These are phyloP conservation scores for Kodamaea sp. DNA, from an alignment of 1,139 yeast species.

Conservation along the genomic window DNA sequence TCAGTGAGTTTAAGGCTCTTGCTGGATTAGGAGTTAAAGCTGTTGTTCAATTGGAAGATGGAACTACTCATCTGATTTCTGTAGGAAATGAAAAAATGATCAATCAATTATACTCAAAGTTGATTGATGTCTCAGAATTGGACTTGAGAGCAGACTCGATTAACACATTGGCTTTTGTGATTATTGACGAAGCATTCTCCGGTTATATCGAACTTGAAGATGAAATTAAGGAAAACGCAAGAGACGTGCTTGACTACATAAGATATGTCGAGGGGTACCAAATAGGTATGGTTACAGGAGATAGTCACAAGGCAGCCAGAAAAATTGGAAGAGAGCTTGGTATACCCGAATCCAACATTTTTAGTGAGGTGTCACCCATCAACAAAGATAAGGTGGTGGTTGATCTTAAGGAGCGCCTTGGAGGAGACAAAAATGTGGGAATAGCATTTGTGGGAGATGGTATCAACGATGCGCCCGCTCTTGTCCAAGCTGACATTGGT, in stretches of 20 bases:
- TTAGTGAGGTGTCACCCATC: slow-evolving; percentile 76
- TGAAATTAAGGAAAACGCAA: slow-evolving; percentile 67
- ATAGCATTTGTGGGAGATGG: slow-evolving; percentile 97
- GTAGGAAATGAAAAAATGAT: slow-evolving; percentile 63
- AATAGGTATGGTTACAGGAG: slow-evolving; percentile 95
- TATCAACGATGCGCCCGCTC: slow-evolving; percentile 93
- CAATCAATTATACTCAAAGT: slow-evolving; percentile 20
- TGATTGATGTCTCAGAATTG: slow-evolving; percentile 6
- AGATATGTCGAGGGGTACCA: slow-evolving; percentile 50
- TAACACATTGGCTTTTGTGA: slow-evolving; percentile 39
- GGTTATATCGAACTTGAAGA: slow-evolving; percentile 75
- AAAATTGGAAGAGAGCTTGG: slow-evolving; percentile 69
- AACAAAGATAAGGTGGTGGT: slow-evolving; percentile 72
- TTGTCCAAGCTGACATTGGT: slow-evolving; percentile 86
- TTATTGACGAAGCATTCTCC: slow-evolving; percentile 54
- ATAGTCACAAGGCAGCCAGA: slow-evolving; percentile 61
- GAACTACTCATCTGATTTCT: slow-evolving; percentile 32
- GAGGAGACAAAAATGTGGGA: slow-evolving; percentile 29
- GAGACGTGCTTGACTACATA: slow-evolving; percentile 58
- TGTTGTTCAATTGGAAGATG: slow-evolving; percentile 25
- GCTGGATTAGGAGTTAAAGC: slow-evolving; percentile 78
- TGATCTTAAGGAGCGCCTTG: slow-evolving; percentile 51
- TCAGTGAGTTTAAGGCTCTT: slow-evolving; percentile 48
- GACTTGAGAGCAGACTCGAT: slow-evolving; percentile 10
- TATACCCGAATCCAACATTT: slow-evolving; percentile 62